Evolutionary conservation across 768 basidiomycete genomes (phyloP).

Genomic region (Collybiopsis luxurians): DNA sequence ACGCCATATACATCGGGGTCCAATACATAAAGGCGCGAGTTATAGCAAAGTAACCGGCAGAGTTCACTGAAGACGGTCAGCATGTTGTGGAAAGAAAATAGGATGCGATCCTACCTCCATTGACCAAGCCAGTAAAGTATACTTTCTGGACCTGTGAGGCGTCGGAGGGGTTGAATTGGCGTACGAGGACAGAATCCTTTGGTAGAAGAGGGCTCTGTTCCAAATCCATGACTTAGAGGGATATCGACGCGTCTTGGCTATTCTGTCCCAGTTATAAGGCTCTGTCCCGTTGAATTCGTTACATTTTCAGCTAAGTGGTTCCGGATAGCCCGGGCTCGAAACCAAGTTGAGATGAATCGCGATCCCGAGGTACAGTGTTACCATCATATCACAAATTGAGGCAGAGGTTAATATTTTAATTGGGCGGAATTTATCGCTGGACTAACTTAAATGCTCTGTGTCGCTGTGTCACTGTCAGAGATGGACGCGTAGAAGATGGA

Average conservation of each 20-base stretch:
- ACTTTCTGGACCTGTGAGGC: not conserved
- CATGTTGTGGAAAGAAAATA: not conserved
- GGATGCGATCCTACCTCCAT: not conserved
- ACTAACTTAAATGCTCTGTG: not conserved
- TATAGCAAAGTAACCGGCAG: not conserved
- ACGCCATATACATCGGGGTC: conserved; percentile 6
- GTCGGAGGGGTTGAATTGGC: not conserved
- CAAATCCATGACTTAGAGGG: conserved; percentile 1
- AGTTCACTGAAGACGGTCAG: not conserved
- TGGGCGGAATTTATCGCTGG: not conserved
- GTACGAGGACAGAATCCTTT: not conserved
- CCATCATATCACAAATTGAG: not conserved
- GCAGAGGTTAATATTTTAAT: conserved; percentile 4
- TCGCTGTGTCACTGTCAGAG: not conserved
- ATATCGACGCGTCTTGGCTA: not conserved
- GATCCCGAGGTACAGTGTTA: conserved; percentile 5
- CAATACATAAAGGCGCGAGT: conserved; percentile 4
- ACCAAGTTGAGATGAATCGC: not conserved
- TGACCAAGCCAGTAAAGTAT: conserved; percentile 6
- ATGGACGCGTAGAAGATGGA: not conserved
- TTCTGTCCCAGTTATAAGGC: conserved; percentile 2
- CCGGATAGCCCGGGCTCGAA: conserved; percentile 5
- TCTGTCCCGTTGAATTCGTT: not conserved
- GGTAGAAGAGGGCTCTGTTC: not conserved
- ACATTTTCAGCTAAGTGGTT: not conserved